Evolutionary conservation across 2,329 filamentous ascomycete species (phyloP), one percentile per base, ranked within the genome.

Genomic region (Ascochyta fabae): DNA sequence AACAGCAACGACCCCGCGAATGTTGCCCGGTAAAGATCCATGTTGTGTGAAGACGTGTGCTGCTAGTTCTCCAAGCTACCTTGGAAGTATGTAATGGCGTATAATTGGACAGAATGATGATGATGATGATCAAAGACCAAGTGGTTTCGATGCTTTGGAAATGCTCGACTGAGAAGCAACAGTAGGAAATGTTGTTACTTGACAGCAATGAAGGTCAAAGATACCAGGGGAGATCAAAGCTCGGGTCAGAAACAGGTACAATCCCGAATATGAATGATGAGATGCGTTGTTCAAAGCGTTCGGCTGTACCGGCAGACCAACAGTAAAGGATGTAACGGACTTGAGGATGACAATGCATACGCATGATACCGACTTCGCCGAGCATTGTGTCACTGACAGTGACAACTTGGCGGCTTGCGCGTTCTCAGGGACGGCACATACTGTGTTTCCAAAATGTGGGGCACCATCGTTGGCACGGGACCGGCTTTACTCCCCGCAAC

Each of bases 21-120:
- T 4, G 70, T 73, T 24, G 60, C 60, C 46, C 60, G 58, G 40
- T 73, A 73, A 33, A 73, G 68, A 57, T 73, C 67, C 67, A 72
- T 72, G 56, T 49, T 68, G 48, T 56, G 33, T 52, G 42, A 48
- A 39, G 36, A 19, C 41, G 16, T 35, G 16, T 16, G 33, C 8
- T 35, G 33, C 15, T 35, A 6, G 33, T 16, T 35, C n/a, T 16
- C 16, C 15, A n/a, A 35, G 33, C n/a, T 16, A 16, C 6, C n/a
- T 35, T 9, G 7, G 33, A 35, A 35, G 5, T 16, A 6, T 16
- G 10, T 31, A 15, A 38, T 39, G 35, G 16, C 19, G n/a, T 38
- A 26, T 29, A 9, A 31, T 27, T 47, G 42, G 23, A 7, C 15
- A 22, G 27, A 23, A 26, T n/a, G 22, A 44, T 15, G 3, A 44